Evolutionary conservation across 2,329 filamentous ascomycete species (phyloP).

Genomic region (Sphaerulina vaccinii): DNA sequence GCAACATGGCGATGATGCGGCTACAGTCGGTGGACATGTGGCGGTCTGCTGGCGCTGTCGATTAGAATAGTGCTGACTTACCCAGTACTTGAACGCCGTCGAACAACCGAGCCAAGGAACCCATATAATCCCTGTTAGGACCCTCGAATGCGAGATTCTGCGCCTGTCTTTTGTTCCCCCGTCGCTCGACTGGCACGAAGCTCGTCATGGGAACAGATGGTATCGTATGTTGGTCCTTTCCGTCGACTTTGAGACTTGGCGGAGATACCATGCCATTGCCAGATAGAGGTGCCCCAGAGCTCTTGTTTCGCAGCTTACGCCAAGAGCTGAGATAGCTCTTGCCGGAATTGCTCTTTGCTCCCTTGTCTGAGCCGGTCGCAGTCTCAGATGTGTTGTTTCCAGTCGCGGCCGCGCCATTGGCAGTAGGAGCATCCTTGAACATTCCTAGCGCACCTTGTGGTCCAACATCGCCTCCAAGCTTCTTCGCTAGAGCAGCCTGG

Average conservation of each 20-base stretch:
- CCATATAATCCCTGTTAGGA: conserved; percentile 88
- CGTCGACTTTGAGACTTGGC: conserved; percentile 41
- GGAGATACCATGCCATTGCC: conserved; percentile 1
- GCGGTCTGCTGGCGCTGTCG: conserved; percentile 13
- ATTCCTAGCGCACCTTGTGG: conserved; percentile 69
- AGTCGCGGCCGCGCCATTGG: conserved; percentile 22
- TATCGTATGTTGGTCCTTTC: conserved; percentile 60
- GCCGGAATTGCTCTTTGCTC: conserved; percentile 56
- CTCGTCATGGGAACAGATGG: conserved; percentile 62
- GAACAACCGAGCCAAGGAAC: conserved; percentile 81
- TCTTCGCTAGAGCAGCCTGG: conserved; percentile 72
- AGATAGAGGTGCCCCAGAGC: conserved; percentile 58
- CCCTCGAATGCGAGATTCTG: conserved; percentile 70
- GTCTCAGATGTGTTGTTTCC: conserved; percentile 29
- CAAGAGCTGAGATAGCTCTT: conserved; percentile 83
- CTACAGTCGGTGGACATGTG: conserved; percentile 6
- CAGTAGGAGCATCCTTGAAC: conserved; percentile 65
- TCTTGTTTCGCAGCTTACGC: conserved; percentile 87
- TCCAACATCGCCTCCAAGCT: conserved; percentile 90
- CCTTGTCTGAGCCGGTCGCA: conserved; percentile 40
- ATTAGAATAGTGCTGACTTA: conserved; percentile 49
- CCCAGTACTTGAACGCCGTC: conserved; percentile 91
- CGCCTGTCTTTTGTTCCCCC: conserved; percentile 52
- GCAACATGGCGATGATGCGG: conserved; percentile 6
- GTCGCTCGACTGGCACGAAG: conserved; percentile 62